Conservation (phyloP, 495 filamentous ascomycete species). For the Neurospora tetrasperma region DNA sequence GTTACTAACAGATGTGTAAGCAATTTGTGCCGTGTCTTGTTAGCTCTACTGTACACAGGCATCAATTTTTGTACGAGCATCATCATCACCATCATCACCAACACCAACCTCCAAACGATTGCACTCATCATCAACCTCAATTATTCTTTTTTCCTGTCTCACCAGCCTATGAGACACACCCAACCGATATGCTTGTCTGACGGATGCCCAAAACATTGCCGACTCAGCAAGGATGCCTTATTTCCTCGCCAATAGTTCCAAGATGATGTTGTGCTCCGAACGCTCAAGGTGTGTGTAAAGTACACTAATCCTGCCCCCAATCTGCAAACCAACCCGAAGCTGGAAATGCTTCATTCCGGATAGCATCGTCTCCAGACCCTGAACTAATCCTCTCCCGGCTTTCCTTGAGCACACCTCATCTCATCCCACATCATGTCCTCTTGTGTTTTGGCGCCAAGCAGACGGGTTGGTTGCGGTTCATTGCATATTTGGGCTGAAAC, state of each 20-base stretch:
- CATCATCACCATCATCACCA: not conserved
- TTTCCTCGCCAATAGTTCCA: not conserved
- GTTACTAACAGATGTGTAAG: not conserved
- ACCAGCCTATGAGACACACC: not conserved
- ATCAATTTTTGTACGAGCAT: not conserved
- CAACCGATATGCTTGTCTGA: not conserved
- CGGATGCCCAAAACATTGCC: not conserved
- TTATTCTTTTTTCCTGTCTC: not conserved
- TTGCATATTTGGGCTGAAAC: slow-evolving; percentile 3
- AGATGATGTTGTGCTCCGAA: not conserved
- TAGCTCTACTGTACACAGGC: not conserved
- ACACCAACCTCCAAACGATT: not conserved
- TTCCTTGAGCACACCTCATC: not conserved
- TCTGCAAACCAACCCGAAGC: not conserved
- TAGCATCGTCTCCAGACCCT: not conserved
- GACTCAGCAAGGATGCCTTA: not conserved
- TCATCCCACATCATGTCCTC: not conserved
- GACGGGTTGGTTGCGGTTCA: not conserved
- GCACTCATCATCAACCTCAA: not conserved
- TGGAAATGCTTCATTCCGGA: not conserved
- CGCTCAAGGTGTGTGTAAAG: not conserved
- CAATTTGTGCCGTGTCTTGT: not conserved
- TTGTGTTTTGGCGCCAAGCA: not conserved
- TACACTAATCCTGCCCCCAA: not conserved
- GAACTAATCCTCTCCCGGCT: not conserved